Conservation (phyloP, 1,284 basidiomycete genomes). For the Apiotrichum siamense region DNA sequence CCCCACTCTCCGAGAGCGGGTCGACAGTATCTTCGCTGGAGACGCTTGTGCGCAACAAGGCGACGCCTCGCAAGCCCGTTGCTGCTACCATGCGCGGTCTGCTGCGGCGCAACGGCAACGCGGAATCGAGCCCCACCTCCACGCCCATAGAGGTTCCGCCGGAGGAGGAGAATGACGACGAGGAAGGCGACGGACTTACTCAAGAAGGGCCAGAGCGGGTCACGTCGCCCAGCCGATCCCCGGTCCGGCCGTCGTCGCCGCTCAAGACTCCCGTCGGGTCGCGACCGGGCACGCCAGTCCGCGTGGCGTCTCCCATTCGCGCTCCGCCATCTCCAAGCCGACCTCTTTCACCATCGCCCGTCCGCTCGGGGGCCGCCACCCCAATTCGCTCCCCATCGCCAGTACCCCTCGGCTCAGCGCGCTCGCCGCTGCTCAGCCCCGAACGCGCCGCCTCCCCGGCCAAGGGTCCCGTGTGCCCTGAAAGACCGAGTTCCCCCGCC, state of each 20-base stretch:
- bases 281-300: neutral
- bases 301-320: neutral
- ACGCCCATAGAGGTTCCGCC: neutral
- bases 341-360: neutral
- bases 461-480: neutral
- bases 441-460: neutral
- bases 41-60: slow-evolving; percentile 71
- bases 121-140: slow-evolving; percentile 1
- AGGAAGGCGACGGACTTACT: neutral
- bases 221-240: neutral
- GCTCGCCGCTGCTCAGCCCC: neutral
- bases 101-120: slow-evolving; percentile 26
- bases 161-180: slow-evolving; percentile 1
- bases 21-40: slow-evolving; percentile 63
- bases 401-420: neutral
- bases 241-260: neutral
- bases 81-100: slow-evolving; percentile 35
- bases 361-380: neutral
- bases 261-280: neutral
- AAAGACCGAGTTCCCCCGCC: neutral
- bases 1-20: slow-evolving; percentile 57
- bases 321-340: neutral
- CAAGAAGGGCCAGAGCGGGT: neutral
- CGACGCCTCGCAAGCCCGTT: slow-evolving; percentile 37
- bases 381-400: neutral